Evolutionary conservation across 352 stramenopile species (phyloP), one percentile per base, ranked within the genome.

Genomic region (Globisporangium nunn): DNA sequence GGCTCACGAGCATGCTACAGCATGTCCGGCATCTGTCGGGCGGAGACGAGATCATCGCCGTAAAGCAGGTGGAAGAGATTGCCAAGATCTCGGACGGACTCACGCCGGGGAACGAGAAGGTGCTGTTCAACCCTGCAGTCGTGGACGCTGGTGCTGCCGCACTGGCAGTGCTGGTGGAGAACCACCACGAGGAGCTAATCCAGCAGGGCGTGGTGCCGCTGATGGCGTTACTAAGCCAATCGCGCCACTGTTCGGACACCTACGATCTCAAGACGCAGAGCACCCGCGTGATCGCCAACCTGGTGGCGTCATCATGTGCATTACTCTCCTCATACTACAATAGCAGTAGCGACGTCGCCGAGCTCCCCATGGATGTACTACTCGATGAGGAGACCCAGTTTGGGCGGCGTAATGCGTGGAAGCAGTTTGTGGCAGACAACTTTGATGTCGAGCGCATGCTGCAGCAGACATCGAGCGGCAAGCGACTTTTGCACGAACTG

Each of bases 1-100:
- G 82, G 82, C 64, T 92, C 6, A 85, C 72, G 11, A 85, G 72
- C 54, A 87, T 87, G 76, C 65, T 90, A 7, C 81, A 92, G 67
- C 75, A 85, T 43, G 73, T 90, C 17, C 72, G 78, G 8, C 62
- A 82, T 23, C 62, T 85, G 33, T 72, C 77, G 7, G 74, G 67
- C 0, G 78, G 77, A 41, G 73, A 71, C 11, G 79, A 92, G 53
- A 68, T 91, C 18, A 56, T 91, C 3, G 85, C 85, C 30, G 78
- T 94, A 18, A 82, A 82, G 37, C 63, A 94, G 69, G 82, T 92
- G 47, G 84, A 94, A 53, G 59, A 77, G 33, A 89, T 91, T 18
- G 84, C 81, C 4, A 58, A 81, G 31, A 55, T 94, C 4, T 87
- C 81, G n/a, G 68, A 84, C 31, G 84, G 90, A 15, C 35, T 90